Conservation (phyloP, 1,284 basidiomycete genomes). For the Ceraceosorus guamensis region DNA sequence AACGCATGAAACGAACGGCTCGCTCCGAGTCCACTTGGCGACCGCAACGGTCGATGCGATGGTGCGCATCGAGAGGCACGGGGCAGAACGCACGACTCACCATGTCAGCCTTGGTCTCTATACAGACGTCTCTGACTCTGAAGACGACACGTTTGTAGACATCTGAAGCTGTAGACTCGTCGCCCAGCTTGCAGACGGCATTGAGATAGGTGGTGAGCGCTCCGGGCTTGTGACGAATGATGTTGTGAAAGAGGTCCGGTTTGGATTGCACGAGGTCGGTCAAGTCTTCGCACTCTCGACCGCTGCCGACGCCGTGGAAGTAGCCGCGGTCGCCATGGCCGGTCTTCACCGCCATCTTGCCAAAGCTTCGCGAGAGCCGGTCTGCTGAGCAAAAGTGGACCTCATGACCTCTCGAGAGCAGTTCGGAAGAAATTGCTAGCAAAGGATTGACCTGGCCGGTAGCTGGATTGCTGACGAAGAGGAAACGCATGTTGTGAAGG, state of each 20-base stretch:
- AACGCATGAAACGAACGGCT: too few species aligned
- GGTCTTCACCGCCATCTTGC: not conserved
- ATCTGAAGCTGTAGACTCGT: constrained; percentile 1
- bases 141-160: constrained; percentile 5
- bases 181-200: not conserved
- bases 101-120: constrained; percentile 6
- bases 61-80: too few species aligned
- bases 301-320: constrained; percentile 15
- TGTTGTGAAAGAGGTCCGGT: constrained; percentile 15
- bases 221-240: constrained; percentile 14
- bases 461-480: constrained; percentile 19
- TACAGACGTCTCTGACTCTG: constrained; percentile 2
- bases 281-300: constrained; percentile 16
- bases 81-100: too few species aligned
- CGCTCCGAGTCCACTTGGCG: too few species aligned
- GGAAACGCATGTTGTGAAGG: constrained; percentile 9
- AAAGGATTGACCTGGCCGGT: constrained; percentile 22
- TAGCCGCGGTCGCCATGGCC: constrained; percentile 1
- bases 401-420: constrained; percentile 13
- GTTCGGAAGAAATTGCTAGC: constrained; percentile 16
- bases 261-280: constrained; percentile 11
- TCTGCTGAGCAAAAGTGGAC: constrained; percentile 13
- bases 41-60: too few species aligned
- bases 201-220: constrained; percentile 7
- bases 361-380: constrained; percentile 3